Evolutionary conservation across 257 asterid species (phyloP).

Genomic region (Jasminum sambac): DNA sequence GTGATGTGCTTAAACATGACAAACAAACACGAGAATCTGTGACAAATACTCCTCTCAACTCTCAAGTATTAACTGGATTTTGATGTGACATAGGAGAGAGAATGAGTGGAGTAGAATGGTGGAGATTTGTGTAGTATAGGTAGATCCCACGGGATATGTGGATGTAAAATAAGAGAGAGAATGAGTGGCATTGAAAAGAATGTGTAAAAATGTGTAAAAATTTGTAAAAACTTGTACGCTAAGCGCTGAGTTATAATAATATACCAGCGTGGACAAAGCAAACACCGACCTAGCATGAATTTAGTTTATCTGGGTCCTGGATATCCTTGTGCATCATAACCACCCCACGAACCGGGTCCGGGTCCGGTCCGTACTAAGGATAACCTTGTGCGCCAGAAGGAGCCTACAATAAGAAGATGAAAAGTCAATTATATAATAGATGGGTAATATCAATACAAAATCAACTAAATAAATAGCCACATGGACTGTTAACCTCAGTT

Average conservation of each 20-base stretch:
- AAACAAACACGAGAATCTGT: background rate
- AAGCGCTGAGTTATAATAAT: constrained; percentile 22
- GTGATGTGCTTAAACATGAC: background rate
- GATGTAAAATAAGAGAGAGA: too few relatives aligned
- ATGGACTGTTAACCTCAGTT: background rate
- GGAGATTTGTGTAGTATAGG: too few relatives aligned
- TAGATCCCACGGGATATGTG: too few relatives aligned
- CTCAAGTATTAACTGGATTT: too few relatives aligned
- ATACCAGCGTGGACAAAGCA: constrained; percentile 36
- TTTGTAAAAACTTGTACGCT: too few relatives aligned
- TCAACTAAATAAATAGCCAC: background rate
- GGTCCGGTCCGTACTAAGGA: constrained; percentile 80
- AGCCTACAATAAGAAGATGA: constrained; percentile 45
- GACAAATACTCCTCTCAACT: background rate
- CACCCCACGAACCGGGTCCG: constrained; percentile 77
- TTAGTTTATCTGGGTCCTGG: constrained; percentile 69
- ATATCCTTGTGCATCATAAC: constrained; percentile 60
- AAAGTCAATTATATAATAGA: constrained; percentile 10
- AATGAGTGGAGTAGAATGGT: too few relatives aligned
- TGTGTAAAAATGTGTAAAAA: too few relatives aligned
- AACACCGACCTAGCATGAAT: constrained; percentile 30
- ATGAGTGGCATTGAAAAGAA: too few relatives aligned
- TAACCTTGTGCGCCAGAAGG: constrained; percentile 72
- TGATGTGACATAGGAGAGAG: too few relatives aligned
- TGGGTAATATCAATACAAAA: background rate